These are phyloP conservation scores for Podosphaera xanthii DNA, from an alignment of 2,329 filamentous ascomycete species.

Conservation along the genomic window DNA sequence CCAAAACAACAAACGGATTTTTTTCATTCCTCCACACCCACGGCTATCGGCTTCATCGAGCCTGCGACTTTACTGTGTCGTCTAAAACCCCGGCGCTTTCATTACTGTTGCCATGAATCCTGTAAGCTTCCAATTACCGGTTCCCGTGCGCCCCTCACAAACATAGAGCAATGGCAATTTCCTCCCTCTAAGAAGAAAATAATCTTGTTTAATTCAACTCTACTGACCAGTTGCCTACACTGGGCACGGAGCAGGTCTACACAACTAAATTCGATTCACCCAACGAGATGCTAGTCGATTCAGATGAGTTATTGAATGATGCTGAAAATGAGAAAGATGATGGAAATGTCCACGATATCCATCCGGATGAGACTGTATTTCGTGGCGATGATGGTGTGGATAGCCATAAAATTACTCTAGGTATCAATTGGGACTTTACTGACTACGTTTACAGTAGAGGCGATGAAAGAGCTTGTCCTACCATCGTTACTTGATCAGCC, in stretches of 20 bases:
- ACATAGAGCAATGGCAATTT: background rate
- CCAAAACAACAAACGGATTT: background rate
- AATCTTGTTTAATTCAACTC: slow-evolving; percentile 3
- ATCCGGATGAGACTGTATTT: slow-evolving; percentile 15
- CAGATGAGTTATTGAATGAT: slow-evolving; percentile 14
- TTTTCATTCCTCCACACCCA: background rate
- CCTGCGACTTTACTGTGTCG: background rate
- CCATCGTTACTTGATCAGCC: slow-evolving; percentile 52
- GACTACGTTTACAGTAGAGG: slow-evolving; percentile 34
- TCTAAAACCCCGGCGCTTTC: background rate
- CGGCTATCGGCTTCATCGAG: background rate
- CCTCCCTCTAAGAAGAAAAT: slow-evolving; percentile 1
- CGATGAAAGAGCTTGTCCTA: slow-evolving; percentile 64
- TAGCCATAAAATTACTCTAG: background rate
- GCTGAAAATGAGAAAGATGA: slow-evolving; percentile 18
- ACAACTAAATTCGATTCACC: slow-evolving; percentile 12
- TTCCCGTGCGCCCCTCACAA: background rate
- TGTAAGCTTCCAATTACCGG: slow-evolving; percentile 6
- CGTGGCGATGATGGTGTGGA: slow-evolving; percentile 19
- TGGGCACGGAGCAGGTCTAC: slow-evolving; percentile 8
- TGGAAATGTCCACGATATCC: slow-evolving; percentile 20
- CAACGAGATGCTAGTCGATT: slow-evolving; percentile 16
- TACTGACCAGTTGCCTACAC: slow-evolving; percentile 1
- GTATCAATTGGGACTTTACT: slow-evolving; percentile 4
- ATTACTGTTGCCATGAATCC: slow-evolving; percentile 9